A percentile compares a stretch with the other conserved stretches of the same genome.
Evolutionary conservation across 2,329 filamentous ascomycete genomes (phyloP).

Genomic region (Fusarium abutilonis): DNA sequence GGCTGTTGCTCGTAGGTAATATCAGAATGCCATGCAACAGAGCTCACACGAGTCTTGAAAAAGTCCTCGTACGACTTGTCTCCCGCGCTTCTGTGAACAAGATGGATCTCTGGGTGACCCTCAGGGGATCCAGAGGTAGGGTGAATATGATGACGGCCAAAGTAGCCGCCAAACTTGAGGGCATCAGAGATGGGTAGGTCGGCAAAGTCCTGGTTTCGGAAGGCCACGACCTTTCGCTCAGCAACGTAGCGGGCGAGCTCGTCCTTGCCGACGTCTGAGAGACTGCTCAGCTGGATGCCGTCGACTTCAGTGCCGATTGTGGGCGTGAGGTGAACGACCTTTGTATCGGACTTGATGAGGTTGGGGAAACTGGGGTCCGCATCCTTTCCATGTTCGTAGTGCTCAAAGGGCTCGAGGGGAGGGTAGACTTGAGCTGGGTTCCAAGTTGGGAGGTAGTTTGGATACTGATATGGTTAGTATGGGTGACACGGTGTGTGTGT

Average conservation of each 20-base stretch:
- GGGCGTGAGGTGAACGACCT: slow-evolving; percentile 72
- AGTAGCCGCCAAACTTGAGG: slow-evolving; percentile 76
- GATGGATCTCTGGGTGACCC: slow-evolving; percentile 78
- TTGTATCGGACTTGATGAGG: slow-evolving; percentile 65
- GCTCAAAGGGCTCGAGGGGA: slow-evolving; percentile 74
- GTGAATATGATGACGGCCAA: slow-evolving; percentile 84
- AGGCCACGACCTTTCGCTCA: slow-evolving; percentile 80
- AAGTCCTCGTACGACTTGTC: slow-evolving; percentile 64
- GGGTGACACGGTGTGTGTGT: no score
- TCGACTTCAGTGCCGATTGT: slow-evolving; percentile 77
- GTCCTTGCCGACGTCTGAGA: slow-evolving; percentile 75
- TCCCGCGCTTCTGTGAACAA: slow-evolving; percentile 75
- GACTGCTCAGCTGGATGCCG: slow-evolving; percentile 75
- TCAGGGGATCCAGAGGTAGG: slow-evolving; percentile 79
- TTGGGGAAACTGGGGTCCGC: slow-evolving; percentile 76
- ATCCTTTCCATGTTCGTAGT: slow-evolving; percentile 79
- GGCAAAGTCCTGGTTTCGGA: slow-evolving; percentile 78
- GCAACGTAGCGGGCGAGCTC: slow-evolving; percentile 80
- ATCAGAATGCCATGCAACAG: slow-evolving; percentile 89
- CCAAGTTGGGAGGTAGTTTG: slow-evolving; percentile 79
- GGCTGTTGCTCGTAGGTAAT: slow-evolving; percentile 90
- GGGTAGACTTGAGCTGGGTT: slow-evolving; percentile 70
- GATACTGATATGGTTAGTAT: slow-evolving; percentile 60
- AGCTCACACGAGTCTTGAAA: slow-evolving; percentile 76
- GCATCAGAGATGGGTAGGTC: slow-evolving; percentile 76